Evolutionary conservation across 768 basidiomycete genomes (phyloP), one percentile per base, ranked within the genome.

Genomic region (Lactarius pseudohatsudake): DNA sequence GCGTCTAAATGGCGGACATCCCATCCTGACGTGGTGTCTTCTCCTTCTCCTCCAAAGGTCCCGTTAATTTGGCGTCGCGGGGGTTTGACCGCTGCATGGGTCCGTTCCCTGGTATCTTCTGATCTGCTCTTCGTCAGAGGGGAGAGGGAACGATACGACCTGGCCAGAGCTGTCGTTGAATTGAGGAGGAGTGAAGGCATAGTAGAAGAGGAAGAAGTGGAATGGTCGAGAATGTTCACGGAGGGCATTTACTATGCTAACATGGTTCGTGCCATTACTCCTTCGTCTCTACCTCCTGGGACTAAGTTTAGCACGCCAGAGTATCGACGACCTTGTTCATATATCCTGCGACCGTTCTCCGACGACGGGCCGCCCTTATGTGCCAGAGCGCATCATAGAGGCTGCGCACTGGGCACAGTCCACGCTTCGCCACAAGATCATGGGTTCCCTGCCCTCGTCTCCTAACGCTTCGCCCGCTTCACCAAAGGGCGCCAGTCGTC

Each of bases 211-310:
- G 92, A 94, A 73, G 94, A 96, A 74, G 75, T 69, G 50, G 83
- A 89, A 69, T 92, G 90, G 85, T 79, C 77, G 20, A 81, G 76
- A 56, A 81, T 96, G 73, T 96, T 98, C 73, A 77, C 81, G 50
- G 77, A 84, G 30, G 90, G 90, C 11, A 92, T 96, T 7, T 89
- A 94, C 75, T 96, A 96, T 74, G 78, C 83, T 5, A 92, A 95
- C 73, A 91, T 96, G 90, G 93, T 92, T 67, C 57, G 81, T 76
- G 34, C 40, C 8, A 41, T 60, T 45, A 36, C 43, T 34, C n/a
- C 22, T 41, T 18, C 56, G 73, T 6, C 72, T 45, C 26, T 13
- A 53, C 22, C 22, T 50, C 47, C 15, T 41, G 34, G 28, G 45
- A 36, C 50, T 69, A 56, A 73, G 64, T 32, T 45, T 67, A 54